A percentile compares a stretch with the other conserved stretches of the same genome.
phyloP scores from a whole-genome alignment of 129 eudicot genomes.

The Mikania micrantha region DNA sequence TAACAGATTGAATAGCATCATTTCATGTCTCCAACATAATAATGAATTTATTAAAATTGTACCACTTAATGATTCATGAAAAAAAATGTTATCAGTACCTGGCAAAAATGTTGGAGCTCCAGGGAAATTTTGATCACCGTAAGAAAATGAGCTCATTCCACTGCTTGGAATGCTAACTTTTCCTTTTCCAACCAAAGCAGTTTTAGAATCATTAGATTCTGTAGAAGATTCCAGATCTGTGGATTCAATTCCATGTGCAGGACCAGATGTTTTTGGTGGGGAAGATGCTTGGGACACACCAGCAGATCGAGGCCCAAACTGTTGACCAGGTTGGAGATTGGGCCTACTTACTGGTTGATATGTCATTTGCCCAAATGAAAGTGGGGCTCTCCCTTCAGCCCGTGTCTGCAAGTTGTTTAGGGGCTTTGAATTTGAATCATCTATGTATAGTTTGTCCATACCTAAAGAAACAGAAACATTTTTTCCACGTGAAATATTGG shows the following conservation, averaged over 20 bases:
- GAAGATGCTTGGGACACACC: slow-evolving; percentile 55
- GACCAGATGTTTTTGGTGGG: slow-evolving; percentile 54
- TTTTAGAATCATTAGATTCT: slow-evolving; percentile 50
- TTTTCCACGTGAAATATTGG: slow-evolving; percentile 47
- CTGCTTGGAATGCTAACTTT: slow-evolving; percentile 48
- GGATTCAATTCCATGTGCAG: slow-evolving; percentile 38
- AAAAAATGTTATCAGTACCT: slow-evolving; percentile 37
- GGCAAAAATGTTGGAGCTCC: slow-evolving; percentile 66
- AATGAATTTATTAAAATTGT: neutral
- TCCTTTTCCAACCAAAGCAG: slow-evolving; percentile 65
- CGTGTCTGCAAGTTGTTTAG: slow-evolving; percentile 29
- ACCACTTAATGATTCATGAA: neutral
- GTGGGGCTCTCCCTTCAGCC: slow-evolving; percentile 60
- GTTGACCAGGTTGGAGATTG: slow-evolving; percentile 47
- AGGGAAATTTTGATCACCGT: slow-evolving; percentile 71
- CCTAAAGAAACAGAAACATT: slow-evolving; percentile 49
- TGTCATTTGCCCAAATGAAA: slow-evolving; percentile 30
- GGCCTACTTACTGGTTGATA: slow-evolving; percentile 56
- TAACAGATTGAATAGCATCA: neutral
- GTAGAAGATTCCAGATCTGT: slow-evolving; percentile 37
- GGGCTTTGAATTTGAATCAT: slow-evolving; percentile 46
- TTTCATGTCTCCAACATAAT: neutral
- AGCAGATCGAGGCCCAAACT: slow-evolving; percentile 42
- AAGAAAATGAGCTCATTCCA: slow-evolving; percentile 67
- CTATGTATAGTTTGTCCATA: slow-evolving; percentile 58